A percentile compares a stretch with the other conserved stretches of the same genome.
Conservation (phyloP, 2,329 filamentous ascomycete genomes). For the Zasmidium angulare region DNA sequence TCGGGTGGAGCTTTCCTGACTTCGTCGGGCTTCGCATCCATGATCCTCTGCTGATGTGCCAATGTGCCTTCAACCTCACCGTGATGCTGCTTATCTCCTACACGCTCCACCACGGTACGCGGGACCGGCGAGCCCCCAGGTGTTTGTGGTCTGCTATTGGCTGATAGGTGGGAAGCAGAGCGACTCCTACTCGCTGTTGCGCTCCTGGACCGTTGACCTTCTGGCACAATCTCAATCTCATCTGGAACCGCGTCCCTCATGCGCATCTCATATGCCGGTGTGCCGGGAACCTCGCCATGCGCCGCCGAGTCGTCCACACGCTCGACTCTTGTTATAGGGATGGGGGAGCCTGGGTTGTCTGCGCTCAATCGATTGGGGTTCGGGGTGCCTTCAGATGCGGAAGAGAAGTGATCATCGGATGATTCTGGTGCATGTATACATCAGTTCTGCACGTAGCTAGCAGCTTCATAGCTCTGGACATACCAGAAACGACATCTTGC, state of each 20-base stretch:
- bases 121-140: constrained; percentile 57
- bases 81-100: constrained; percentile 58
- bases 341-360: constrained; percentile 46
- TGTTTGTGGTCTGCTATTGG: constrained; percentile 47
- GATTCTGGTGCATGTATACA: constrained; percentile 11
- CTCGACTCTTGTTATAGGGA: constrained; percentile 64
- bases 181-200: constrained; percentile 37
- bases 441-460: background rate
- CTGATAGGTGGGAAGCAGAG: constrained; percentile 38
- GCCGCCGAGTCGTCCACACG: constrained; percentile 59
- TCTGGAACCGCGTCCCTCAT: constrained; percentile 62
- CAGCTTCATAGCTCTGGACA: background rate
- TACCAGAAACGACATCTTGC: constrained; percentile 21
- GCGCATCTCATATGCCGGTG: constrained; percentile 59
- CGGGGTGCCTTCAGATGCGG: constrained; percentile 58
- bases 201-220: constrained; percentile 42
- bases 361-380: constrained; percentile 38
- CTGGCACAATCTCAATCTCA: constrained; percentile 59
- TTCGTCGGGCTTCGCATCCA: constrained; percentile 61
- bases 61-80: constrained; percentile 63
- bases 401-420: constrained; percentile 62
- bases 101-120: constrained; percentile 61
- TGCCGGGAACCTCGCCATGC: constrained; percentile 63
- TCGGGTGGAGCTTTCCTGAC: constrained; percentile 51
- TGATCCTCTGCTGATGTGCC: constrained; percentile 56